Evolutionary conservation across 2,329 filamentous ascomycete genomes (phyloP), one percentile per base, ranked within the genome.

Genomic region (Rhexocercosporidium sp.): DNA sequence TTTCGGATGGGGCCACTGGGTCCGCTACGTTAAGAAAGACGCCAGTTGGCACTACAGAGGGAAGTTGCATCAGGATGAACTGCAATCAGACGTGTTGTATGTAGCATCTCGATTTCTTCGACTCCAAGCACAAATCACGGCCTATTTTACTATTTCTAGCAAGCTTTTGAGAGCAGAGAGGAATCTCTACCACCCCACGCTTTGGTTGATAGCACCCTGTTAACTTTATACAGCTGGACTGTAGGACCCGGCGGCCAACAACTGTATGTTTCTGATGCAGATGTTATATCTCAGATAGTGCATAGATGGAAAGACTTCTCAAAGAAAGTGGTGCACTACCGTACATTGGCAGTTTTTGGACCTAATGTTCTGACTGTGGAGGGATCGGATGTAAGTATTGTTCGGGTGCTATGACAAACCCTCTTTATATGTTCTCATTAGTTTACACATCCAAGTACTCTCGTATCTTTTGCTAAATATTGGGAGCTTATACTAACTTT

Each of bases 341-440:
- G 64, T 3, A 39, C 69, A 27, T 57, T 78, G 18, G 73, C 74
- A 7, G 59, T 79, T 5, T 80, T 76, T 71, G 91, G 92, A 39
- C 83, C 87, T 64, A 94, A 92, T 75, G 85, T 94, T 2, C 79
- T 93, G 31, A 87, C 87, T 0, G 87, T 88, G 1, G 91, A 94
- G 76, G 90, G 90, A 0, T 74, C 82, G 0, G 77, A 84, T 37
- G 44, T 47, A 47, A 47, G 44, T 22, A 47, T 22, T n/a, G 9
- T 20, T 20, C 44, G 44, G 44, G 12, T 22, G 22, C 44, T 7
- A 22, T n/a, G 9, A 9, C 9, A 9, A n/a, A 9, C n/a, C n/a
- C 41, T n/a, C 16, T 11, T 37, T 2, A 11, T 9, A n/a, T 37
- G 34, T 9, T 37, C 34, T 7, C 41, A 47, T 47, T 9, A 5